phyloP scores from a whole-genome alignment of 495 filamentous ascomycete genomes.

The Antarctomyces pellizariae region DNA sequence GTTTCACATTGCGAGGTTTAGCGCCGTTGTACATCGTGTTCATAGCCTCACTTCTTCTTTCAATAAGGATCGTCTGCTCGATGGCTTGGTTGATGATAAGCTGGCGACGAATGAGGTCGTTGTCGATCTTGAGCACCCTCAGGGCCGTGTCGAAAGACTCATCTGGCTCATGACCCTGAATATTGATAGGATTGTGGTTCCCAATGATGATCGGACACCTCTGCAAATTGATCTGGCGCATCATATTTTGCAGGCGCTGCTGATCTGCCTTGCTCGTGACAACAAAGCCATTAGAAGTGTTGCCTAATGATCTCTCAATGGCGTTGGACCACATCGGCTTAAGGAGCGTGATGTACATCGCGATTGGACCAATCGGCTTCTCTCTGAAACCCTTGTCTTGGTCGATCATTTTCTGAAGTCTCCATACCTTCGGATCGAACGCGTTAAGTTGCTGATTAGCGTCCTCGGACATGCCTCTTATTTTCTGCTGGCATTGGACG shows the following conservation, averaged over 20 bases:
- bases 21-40: conserved; percentile 41
- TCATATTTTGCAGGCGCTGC: conserved; percentile 32
- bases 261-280: conserved; percentile 55
- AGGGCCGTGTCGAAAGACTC: conserved; percentile 48
- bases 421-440: conserved; percentile 36
- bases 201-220: conserved; percentile 42
- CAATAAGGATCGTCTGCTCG: conserved; percentile 66
- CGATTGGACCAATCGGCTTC: conserved; percentile 69
- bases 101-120: conserved; percentile 50
- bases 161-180: conserved; percentile 48
- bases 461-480: too few relatives aligned
- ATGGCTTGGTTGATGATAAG: conserved; percentile 64
- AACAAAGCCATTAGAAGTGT: conserved; percentile 45
- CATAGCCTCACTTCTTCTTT: conserved; percentile 36
- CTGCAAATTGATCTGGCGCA: conserved; percentile 29
- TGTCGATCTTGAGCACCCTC: conserved; percentile 58
- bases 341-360: conserved; percentile 43
- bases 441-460: conserved; percentile 27
- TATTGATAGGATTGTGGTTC: conserved; percentile 31
- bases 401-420: conserved; percentile 40
- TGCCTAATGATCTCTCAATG: conserved; percentile 49
- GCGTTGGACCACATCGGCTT: conserved; percentile 70
- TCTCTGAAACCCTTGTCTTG: conserved; percentile 38
- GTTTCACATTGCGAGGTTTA: conserved; percentile 42
- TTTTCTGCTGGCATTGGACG: conserved; percentile 8